Percentiles rank a stretch among this genome's conserved stretches.
These are phyloP conservation scores for Aspergillus pseudoterreus DNA, from an alignment of 2,329 filamentous ascomycete species.

Conservation along the genomic window DNA sequence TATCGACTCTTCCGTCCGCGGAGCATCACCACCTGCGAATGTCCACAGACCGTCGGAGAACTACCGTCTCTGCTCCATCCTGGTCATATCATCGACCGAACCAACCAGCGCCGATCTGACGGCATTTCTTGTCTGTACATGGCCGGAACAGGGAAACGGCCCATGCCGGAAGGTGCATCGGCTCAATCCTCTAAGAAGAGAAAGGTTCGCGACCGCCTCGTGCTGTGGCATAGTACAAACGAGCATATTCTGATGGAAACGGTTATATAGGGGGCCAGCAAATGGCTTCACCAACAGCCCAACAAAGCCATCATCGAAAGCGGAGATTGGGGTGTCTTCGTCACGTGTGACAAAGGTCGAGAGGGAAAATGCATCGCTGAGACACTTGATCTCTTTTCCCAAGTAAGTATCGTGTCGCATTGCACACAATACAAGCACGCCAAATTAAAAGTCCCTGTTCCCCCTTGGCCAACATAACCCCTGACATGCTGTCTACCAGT, in stretches of 20 bases:
- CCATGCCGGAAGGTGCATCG: constrained; percentile 24
- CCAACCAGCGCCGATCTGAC: not conserved
- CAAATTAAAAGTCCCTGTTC: not conserved
- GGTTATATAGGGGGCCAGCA: constrained; percentile 23
- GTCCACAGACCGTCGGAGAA: not conserved
- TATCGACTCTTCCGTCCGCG: constrained; percentile 1
- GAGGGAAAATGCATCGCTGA: constrained; percentile 59
- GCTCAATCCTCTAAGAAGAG: constrained; percentile 27
- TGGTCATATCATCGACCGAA: not conserved
- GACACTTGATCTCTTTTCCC: constrained; percentile 54
- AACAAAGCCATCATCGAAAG: constrained; percentile 30
- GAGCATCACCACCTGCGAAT: not conserved
- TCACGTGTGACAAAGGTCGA: constrained; percentile 59
- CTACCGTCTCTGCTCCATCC: not conserved
- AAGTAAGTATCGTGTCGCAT: constrained; percentile 39
- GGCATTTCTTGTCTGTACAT: constrained; percentile 9
- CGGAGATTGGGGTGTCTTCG: constrained; percentile 61
- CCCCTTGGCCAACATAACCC: not conserved
- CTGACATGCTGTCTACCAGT: constrained; percentile 11
- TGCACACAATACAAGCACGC: not conserved
- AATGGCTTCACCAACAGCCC: constrained; percentile 27
- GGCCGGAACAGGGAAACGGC: constrained; percentile 28
- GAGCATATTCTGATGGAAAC: constrained; percentile 3
- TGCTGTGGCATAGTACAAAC: not conserved
- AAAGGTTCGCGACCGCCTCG: constrained; percentile 25